Evolutionary conservation across 106 monocot species (phyloP), one percentile per base, ranked within the genome.

Genomic region (Cymbidium sinense): DNA sequence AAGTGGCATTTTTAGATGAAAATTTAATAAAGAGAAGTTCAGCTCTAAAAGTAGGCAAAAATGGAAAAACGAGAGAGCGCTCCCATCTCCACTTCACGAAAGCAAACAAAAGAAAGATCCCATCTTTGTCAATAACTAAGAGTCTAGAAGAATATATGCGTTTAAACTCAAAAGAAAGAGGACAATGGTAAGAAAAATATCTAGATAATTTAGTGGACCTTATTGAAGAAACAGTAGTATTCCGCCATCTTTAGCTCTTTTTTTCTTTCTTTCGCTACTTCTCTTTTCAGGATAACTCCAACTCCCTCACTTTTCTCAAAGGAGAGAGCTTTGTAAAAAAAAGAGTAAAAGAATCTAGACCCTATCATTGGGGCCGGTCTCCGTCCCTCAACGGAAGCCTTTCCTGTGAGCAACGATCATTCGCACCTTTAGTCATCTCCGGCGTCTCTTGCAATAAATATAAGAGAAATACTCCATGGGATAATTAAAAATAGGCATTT

Each of bases 211-310:
- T n/a, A 34, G 0, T 36, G 27, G 10, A 85, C 86, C 86, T 86
- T 86, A 70, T 79, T 62, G 77, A 82, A 82, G 79, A 82, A 79
- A 51, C 77, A 77, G 76, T 69, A 77, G 39, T 73, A 76, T 31
- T 82, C 82, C 44, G 76, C 62, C 82, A 86, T 86, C 35, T 77
- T 77, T 54, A 2, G 58, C 58, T 7, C 21, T 43, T 43, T 43
- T 10, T 43, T 43, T 8, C 43, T 43, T 43, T 7, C 43, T 43
- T 43, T 43, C 43, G 54, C 54, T 55, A 55, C 10, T 11, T 43
- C 10, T 76, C 34, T 76, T 52, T 51, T 76, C 50, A 8, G 31
- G 35, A 70, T 5, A 29, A 2, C 8, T 33, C 69, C 29, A 69
- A 69, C 6, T 12, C 31, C 31, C 30, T 69, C 25, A 2, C 25